Base-by-base conservation (phyloP, 2,329 filamentous ascomycete species). In the Scedosporium minutisporum region DNA sequence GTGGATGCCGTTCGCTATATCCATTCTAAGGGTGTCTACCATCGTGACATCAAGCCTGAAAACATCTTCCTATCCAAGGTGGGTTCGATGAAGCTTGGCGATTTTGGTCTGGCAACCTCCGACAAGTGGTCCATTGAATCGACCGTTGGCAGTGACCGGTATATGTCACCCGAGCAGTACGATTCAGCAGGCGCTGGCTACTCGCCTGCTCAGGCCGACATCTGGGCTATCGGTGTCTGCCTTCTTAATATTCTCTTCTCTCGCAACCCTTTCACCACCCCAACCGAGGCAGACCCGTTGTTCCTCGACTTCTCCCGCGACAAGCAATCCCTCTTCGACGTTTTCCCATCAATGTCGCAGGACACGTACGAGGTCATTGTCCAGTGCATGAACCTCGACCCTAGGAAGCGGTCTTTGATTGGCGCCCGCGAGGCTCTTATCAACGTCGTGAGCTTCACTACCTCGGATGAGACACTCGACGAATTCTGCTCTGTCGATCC, bases 141-240 rank as follows among this genome's bases (percentile, higher is more conserved):
- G 66, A 95, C 90, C 65, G 95, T 99, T 57, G 95, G 95, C 67
- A 97, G 95, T 73, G 95, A 99, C 73, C 91, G 95, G 63, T 99
- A 99, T 79, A 99, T 99, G 95, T 93, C 95, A 63, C 95, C 95
- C 4, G 95, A 99, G 77, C 95, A 99, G 76, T 97, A 95, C 70
- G 93, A 97, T 73, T 92, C 93, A 61, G 86, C 87, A 68, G 88
- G 87, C 65, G 86, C 84, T 66, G 95, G 95, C 64, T 99, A 99
- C 77, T 93, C 91, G 63, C 93, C 95, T 57, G 90, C 91, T 57
- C 87, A 95, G 77, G 95, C 95, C 60, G 95, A 99, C 74, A 87
- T 97, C 69, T 99, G 95, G 95, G 92, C 95, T 63, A 90, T 99
- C 71, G 95, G 95, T 66, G 93, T 99, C 76, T 97, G 95, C 75